phyloP scores from a whole-genome alignment of 331 rosid species.

The Acacia pycnantha region DNA sequence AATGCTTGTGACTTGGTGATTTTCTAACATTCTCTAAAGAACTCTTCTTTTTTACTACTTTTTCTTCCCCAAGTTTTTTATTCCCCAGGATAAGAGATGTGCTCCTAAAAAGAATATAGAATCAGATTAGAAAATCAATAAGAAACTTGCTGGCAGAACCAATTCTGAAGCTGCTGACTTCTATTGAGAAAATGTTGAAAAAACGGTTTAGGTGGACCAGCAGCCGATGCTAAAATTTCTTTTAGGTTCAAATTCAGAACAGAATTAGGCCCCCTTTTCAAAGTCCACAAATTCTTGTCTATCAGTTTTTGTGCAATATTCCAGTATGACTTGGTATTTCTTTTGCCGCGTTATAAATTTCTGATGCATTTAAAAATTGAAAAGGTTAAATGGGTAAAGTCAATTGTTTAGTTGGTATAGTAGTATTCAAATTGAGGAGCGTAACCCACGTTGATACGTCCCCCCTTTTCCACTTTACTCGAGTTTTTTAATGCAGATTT shows the following conservation, averaged over 20 bases:
- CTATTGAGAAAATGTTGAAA: background rate
- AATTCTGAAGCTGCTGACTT: background rate
- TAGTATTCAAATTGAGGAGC: background rate
- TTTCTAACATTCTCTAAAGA: slow-evolving; percentile 4
- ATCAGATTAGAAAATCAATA: background rate
- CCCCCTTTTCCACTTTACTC: background rate
- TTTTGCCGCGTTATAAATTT: background rate
- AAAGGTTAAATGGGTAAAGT: background rate
- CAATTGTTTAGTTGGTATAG: background rate
- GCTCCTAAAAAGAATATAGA: slow-evolving; percentile 11
- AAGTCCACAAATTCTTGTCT: background rate
- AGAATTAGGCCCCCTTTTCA: background rate
- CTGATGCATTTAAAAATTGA: background rate
- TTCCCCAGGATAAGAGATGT: slow-evolving; percentile 7
- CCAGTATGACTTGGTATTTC: background rate
- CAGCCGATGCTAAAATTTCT: background rate
- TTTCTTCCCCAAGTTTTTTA: background rate
- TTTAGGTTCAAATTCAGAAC: background rate
- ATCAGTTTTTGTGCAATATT: background rate
- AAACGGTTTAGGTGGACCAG: background rate
- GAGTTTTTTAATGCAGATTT: background rate
- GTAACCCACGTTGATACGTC: background rate
- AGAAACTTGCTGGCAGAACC: background rate
- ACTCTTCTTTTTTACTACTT: background rate
- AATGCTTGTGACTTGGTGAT: slow-evolving; percentile 30